Base-by-base conservation (phyloP, 2,329 filamentous ascomycete species). In the Fusarium musae region DNA sequence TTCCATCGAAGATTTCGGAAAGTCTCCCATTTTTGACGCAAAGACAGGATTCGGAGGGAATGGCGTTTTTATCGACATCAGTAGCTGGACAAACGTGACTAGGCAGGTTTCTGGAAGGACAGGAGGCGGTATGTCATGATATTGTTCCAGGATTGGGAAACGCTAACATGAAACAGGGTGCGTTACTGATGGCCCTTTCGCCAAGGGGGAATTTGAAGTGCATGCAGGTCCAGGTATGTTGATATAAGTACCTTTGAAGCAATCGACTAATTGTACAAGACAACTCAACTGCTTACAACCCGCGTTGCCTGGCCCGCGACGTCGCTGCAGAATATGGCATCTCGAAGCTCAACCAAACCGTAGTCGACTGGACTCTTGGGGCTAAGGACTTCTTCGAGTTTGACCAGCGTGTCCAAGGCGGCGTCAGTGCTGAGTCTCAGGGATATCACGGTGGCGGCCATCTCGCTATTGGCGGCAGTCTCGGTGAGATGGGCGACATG, bases 171-270 rank as follows among this genome's bases (percentile, higher is more conserved):
- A 30, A 19, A n/a, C 1, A 40, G 52, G 36, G 2, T 54, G 36
- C 3, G 36, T 54, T 0, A 8, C 7, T 2, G 1, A 42, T 4
- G 52, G 52, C 8, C 52, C 23, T 4, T 54, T 54, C 17, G 26
- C 26, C 26, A 5, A 28, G 0, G 36, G 36, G 0, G 13, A 10
- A 3, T 54, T 54, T 4, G 15, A 28, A 0, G 36, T 54, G 0
- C 23, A 54, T 19, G 13, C 26, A 30, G 52, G 52, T 4, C 52
- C 34, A n/a, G 52, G 36, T 54, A 42, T n/a, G 19, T 30, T 3
- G 3, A 1, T 13, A 10, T 9, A 2, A 13, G 10, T 1, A 0
- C 2, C 26, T 17, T 1, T 3, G 0, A 2, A 4, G 10, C 15
- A 5, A 30, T 3, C 5, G 2, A n/a, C 52, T 54, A 10, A 54